Conservation (phyloP, 768 basidiomycete genomes). For the Pleurotus citrinopileatus region DNA sequence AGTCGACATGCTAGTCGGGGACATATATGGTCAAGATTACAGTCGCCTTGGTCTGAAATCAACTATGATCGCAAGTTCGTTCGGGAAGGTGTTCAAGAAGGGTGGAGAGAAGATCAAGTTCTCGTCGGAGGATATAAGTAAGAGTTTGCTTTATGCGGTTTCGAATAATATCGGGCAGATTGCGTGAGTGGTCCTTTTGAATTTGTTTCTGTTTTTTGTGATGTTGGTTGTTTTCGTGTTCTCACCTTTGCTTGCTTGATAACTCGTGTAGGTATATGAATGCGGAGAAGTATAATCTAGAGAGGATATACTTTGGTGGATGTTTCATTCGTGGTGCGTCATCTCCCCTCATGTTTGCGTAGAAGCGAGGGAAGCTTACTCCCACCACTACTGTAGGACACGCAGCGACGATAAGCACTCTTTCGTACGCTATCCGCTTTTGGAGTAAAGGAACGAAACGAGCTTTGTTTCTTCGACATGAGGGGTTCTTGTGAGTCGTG, state of each 20-base stretch:
- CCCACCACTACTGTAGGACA: too few species aligned
- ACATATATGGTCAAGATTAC: conserved; percentile 99
- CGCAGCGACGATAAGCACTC: conserved; percentile 92
- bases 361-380: too few species aligned
- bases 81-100: conserved; percentile 98
- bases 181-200: conserved; percentile 64
- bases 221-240: not conserved
- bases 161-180: conserved; percentile 99
- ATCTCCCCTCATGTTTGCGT: not conserved
- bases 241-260: conserved; percentile 1
- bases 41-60: conserved; percentile 94
- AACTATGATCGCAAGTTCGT: conserved; percentile 96
- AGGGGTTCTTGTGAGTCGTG: conserved; percentile 87
- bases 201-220: not conserved
- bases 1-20: conserved; percentile 98
- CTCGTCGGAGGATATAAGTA: conserved; percentile 90
- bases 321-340: conserved; percentile 94
- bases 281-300: conserved; percentile 95
- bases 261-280: conserved; percentile 84
- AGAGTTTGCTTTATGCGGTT: conserved; percentile 91
- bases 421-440: conserved; percentile 98
- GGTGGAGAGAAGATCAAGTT: conserved; percentile 76
- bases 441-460: conserved; percentile 99
- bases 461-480: conserved; percentile 94
- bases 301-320: conserved; percentile 98